Evolutionary conservation across 2,329 filamentous ascomycete genomes (phyloP).

Genomic region (Botrytis aclada): DNA sequence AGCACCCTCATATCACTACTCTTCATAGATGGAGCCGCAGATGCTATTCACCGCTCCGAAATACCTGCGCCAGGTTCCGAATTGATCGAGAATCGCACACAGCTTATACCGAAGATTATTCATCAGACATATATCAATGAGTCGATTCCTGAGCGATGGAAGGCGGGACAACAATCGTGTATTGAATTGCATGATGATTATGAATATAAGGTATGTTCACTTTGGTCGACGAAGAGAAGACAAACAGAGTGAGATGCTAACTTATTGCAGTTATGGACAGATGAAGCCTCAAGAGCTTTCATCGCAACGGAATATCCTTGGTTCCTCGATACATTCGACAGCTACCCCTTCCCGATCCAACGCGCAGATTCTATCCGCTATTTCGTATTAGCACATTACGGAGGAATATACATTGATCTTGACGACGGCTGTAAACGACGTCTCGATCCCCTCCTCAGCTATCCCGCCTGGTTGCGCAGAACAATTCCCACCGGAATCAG

Average conservation of each 20-base stretch:
- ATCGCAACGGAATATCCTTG: conserved; percentile 72
- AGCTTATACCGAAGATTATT: conserved; percentile 72
- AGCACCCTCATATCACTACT: conserved; percentile 70
- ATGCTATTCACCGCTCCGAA: conserved; percentile 64
- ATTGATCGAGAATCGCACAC: conserved; percentile 51
- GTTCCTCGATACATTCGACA: conserved; percentile 72
- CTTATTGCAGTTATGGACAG: conserved; percentile 66
- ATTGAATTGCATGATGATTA: conserved; percentile 67
- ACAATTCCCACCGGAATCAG: conserved; percentile 75
- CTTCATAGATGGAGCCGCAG: conserved; percentile 62
- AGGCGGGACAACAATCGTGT: conserved; percentile 64
- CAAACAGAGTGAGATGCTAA: conserved; percentile 11
- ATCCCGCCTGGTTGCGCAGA: conserved; percentile 67
- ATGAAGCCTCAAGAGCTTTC: conserved; percentile 65
- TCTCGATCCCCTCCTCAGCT: conserved; percentile 61
- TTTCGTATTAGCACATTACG: conserved; percentile 73
- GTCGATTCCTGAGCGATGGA: conserved; percentile 64
- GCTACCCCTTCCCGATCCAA: conserved; percentile 72
- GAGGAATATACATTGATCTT: conserved; percentile 78
- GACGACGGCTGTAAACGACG: conserved; percentile 47
- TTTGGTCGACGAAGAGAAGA: not conserved
- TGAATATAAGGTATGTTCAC: conserved; percentile 60
- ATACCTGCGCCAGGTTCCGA: conserved; percentile 63
- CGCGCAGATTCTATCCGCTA: conserved; percentile 76
- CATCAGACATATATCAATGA: conserved; percentile 74